phyloP scores from a whole-genome alignment of 2,329 filamentous ascomycete genomes.

The Colletotrichum plurivorum region DNA sequence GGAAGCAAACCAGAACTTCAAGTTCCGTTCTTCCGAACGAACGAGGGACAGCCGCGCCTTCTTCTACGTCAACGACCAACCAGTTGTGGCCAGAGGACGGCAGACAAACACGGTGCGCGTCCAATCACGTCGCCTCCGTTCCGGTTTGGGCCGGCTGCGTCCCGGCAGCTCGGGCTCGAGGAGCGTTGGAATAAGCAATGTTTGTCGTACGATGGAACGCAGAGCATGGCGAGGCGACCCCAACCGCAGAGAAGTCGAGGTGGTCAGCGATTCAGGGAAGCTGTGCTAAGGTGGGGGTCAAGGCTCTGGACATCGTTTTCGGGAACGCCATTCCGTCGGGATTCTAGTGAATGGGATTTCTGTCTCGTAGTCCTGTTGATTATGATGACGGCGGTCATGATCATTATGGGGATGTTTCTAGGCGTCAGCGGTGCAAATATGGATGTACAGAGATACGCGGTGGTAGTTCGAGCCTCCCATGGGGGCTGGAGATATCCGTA shows the following conservation, averaged over 20 bases:
- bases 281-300: conserved; percentile 6
- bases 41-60: background rate
- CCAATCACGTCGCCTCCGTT: background rate
- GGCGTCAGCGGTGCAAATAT: background rate
- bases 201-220: conserved; percentile 5
- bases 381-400: background rate
- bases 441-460: background rate
- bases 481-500: too few species aligned
- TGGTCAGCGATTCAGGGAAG: conserved; percentile 21
- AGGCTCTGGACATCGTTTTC: background rate
- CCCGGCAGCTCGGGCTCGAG: background rate
- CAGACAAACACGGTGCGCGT: background rate
- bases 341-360: too few species aligned
- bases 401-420: too few species aligned
- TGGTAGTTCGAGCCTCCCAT: too few species aligned
- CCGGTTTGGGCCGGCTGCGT: background rate
- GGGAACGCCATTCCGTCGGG: too few species aligned
- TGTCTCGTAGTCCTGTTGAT: too few species aligned
- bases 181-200: background rate
- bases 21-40: conserved; percentile 5
- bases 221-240: background rate
- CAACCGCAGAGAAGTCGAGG: background rate
- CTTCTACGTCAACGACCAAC: background rate
- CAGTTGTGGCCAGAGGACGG: background rate
- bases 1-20: background rate